phyloP scores from a whole-genome alignment of 1,284 basidiomycete genomes.

The Marasmius sp. region DNA sequence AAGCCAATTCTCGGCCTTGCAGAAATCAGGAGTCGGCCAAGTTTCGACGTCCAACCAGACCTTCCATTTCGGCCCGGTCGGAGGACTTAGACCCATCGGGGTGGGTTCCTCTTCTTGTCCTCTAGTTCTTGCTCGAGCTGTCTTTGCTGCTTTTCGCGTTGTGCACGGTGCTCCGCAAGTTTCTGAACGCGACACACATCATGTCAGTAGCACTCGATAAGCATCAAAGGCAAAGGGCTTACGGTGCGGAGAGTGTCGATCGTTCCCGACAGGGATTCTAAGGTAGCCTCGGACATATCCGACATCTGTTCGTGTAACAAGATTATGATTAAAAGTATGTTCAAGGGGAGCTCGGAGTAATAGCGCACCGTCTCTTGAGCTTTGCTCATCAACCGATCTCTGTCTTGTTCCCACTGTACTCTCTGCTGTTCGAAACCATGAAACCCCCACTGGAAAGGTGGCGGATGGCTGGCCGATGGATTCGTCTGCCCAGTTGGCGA shows the following conservation, averaged over 20 bases:
- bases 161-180: conserved; percentile 56
- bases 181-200: conserved; percentile 39
- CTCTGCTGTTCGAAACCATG: conserved; percentile 11
- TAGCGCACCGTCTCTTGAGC: conserved; percentile 56
- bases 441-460: conserved; percentile 9
- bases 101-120: conserved; percentile 21
- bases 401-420: conserved; percentile 41
- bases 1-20: background rate
- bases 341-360: background rate
- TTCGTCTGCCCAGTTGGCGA: background rate
- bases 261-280: conserved; percentile 56
- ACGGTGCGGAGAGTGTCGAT: conserved; percentile 62
- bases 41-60: background rate
- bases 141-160: conserved; percentile 48
- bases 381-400: conserved; percentile 40
- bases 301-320: conserved; percentile 41
- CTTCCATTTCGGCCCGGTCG: background rate
- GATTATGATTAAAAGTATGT: conserved; percentile 1
- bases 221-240: conserved; percentile 21
- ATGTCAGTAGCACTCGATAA: background rate
- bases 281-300: conserved; percentile 68
- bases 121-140: conserved; percentile 40
- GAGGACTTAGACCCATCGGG: conserved; percentile 1
- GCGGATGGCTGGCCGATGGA: background rate
- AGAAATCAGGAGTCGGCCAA: background rate